These are phyloP conservation scores for Morella rubra DNA, from an alignment of 306 rosid genomes.

Conservation along the genomic window DNA sequence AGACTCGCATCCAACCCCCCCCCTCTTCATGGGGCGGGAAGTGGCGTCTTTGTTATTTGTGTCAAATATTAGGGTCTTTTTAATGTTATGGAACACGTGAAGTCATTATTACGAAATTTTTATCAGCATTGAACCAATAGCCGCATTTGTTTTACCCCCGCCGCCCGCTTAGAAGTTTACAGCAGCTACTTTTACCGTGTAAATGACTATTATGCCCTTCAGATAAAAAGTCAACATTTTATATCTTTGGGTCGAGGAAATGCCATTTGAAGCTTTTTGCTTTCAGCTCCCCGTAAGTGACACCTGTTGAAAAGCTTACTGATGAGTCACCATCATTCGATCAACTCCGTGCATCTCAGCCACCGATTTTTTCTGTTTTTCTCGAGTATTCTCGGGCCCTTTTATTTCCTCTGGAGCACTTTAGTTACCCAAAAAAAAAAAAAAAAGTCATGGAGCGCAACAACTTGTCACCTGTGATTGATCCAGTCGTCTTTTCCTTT, in stretches of 20 bases:
- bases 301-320: background rate
- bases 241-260: constrained; percentile 2
- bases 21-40: no score
- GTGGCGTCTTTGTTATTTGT: background rate
- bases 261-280: no score
- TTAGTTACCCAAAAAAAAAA: no score
- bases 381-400: no score
- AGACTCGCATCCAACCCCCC: no score
- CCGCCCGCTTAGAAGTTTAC: constrained; percentile 22
- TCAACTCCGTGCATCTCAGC: background rate
- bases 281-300: background rate
- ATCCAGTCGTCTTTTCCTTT: background rate
- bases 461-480: background rate
- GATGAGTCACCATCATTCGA: no score
- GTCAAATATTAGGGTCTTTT: background rate
- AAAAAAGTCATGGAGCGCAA: background rate
- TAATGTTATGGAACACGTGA: background rate
- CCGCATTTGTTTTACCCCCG: background rate
- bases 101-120: background rate
- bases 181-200: background rate
- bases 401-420: background rate
- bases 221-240: constrained; percentile 20
- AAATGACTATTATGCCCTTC: constrained; percentile 27
- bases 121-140: background rate
- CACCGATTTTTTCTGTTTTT: no score